Evolutionary conservation across 352 stramenopile species (phyloP).

Genomic region (Albugo laibachii): DNA sequence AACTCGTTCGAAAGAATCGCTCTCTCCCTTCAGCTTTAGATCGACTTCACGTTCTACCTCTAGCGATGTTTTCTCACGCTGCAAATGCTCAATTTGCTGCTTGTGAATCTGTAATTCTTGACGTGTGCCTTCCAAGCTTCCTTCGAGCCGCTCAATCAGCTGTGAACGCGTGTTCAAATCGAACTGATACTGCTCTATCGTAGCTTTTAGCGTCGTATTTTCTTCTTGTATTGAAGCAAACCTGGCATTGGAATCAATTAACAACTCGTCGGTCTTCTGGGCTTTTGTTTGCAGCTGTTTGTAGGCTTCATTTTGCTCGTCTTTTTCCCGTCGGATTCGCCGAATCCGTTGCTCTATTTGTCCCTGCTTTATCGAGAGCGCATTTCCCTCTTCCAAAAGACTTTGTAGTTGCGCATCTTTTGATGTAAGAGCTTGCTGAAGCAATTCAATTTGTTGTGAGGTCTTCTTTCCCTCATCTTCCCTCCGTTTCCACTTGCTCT

Average conservation of each 20-base stretch:
- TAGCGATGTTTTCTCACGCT: conserved; percentile 5
- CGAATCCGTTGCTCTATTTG: conserved; percentile 51
- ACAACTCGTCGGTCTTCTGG: conserved; percentile 22
- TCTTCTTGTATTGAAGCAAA: conserved; percentile 28
- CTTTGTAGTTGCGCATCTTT: conserved; percentile 54
- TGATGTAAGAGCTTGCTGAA: conserved; percentile 42
- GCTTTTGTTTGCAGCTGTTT: conserved; percentile 29
- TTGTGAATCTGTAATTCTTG: conserved; percentile 15
- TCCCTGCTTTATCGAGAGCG: conserved; percentile 55
- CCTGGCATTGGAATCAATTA: conserved; percentile 23
- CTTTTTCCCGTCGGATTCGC: conserved; percentile 53
- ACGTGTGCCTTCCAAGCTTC: conserved; percentile 12
- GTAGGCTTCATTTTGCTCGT: conserved; percentile 40
- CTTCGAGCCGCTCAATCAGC: conserved; percentile 9
- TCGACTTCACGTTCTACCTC: too few species aligned
- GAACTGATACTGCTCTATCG: conserved; percentile 9
- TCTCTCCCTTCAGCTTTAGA: too few species aligned
- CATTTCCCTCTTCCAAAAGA: conserved; percentile 50
- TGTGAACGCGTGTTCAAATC: not conserved
- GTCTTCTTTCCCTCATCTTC: conserved; percentile 6
- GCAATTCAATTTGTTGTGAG: conserved; percentile 17
- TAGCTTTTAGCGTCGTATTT: conserved; percentile 17
- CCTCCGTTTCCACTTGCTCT: conserved; percentile 26
- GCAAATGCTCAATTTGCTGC: conserved; percentile 18
- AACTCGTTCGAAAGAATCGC: conserved; percentile 25